phyloP scores from a whole-genome alignment of 2,329 filamentous ascomycete species.

The Diaporthe longicolla region DNA sequence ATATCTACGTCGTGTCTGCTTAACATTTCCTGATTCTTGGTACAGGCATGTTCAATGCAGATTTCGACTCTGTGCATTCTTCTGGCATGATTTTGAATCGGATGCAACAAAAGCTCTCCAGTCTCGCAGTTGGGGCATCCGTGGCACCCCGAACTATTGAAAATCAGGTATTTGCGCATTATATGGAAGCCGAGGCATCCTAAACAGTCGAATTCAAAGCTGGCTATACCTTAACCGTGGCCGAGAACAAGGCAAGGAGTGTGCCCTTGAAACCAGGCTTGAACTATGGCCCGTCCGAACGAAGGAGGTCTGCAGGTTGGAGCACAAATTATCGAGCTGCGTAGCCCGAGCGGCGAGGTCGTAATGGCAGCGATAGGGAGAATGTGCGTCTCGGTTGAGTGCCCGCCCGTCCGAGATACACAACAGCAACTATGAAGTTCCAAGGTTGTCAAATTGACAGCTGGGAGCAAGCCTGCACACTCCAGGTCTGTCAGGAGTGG shows the following conservation, averaged over 20 bases:
- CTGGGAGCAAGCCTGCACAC: not conserved
- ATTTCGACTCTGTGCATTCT: too few species aligned
- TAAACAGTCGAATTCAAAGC: too few species aligned
- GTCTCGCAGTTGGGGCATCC: too few species aligned
- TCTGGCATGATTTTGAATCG: too few species aligned
- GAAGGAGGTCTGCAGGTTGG: not conserved
- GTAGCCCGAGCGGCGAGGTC: not conserved
- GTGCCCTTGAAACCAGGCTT: not conserved
- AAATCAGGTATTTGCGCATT: too few species aligned
- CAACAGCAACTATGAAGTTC: not conserved
- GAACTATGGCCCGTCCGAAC: not conserved
- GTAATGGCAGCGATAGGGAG: not conserved
- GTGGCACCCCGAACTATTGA: too few species aligned
- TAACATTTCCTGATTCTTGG: too few species aligned
- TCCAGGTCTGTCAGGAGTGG: not conserved
- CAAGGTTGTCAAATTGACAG: not conserved
- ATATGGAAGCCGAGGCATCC: too few species aligned
- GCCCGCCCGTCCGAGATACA: not conserved
- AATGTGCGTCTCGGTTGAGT: not conserved
- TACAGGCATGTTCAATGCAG: too few species aligned
- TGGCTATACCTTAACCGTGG: not conserved
- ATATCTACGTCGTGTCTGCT: too few species aligned
- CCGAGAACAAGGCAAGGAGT: not conserved
- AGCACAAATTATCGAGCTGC: not conserved
- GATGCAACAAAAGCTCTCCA: too few species aligned